These are phyloP conservation scores for Aspergillus piperis DNA, from an alignment of 2,329 filamentous ascomycete genomes.

Conservation along the genomic window DNA sequence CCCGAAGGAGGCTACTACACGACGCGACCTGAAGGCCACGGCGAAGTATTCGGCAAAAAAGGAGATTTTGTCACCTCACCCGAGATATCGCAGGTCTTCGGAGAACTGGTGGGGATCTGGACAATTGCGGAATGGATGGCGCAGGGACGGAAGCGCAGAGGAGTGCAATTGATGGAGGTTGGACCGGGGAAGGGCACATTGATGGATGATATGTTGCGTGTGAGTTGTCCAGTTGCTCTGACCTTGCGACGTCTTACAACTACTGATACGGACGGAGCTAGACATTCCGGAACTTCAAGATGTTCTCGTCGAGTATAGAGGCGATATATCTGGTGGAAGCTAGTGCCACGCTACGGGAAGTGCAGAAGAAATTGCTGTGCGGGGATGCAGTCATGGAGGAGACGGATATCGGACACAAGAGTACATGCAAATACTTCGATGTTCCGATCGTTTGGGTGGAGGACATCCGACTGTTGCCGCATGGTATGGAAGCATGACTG, in stretches of 20 bases:
- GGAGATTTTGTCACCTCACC: slow-evolving; percentile 97
- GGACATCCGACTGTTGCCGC: slow-evolving; percentile 78
- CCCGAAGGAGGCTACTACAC: slow-evolving; percentile 94
- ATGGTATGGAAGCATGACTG: slow-evolving; percentile 49
- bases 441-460: slow-evolving; percentile 88
- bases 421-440: slow-evolving; percentile 71
- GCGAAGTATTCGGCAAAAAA: slow-evolving; percentile 87
- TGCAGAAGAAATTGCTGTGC: slow-evolving; percentile 81
- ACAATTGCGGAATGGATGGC: slow-evolving; percentile 95
- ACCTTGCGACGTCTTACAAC: too few relatives aligned
- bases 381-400: slow-evolving; percentile 69
- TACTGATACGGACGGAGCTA: slow-evolving; percentile 37
- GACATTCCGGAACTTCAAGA: slow-evolving; percentile 82
- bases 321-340: slow-evolving; percentile 94
- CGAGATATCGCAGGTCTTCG: slow-evolving; percentile 96
- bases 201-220: slow-evolving; percentile 94
- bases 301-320: slow-evolving; percentile 74
- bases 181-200: slow-evolving; percentile 91
- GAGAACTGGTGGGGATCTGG: slow-evolving; percentile 92
- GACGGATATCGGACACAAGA: slow-evolving; percentile 71
- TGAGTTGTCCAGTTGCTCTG: slow-evolving; percentile 47
- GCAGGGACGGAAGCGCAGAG: slow-evolving; percentile 72
- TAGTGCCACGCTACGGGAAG: slow-evolving; percentile 72
- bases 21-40: slow-evolving; percentile 63
- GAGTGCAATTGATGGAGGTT: slow-evolving; percentile 88